Percentiles rank a stretch among this genome's conserved stretches.
These are phyloP conservation scores for Suillus fuscotomentosus DNA, from an alignment of 768 basidiomycete species.

Conservation along the genomic window DNA sequence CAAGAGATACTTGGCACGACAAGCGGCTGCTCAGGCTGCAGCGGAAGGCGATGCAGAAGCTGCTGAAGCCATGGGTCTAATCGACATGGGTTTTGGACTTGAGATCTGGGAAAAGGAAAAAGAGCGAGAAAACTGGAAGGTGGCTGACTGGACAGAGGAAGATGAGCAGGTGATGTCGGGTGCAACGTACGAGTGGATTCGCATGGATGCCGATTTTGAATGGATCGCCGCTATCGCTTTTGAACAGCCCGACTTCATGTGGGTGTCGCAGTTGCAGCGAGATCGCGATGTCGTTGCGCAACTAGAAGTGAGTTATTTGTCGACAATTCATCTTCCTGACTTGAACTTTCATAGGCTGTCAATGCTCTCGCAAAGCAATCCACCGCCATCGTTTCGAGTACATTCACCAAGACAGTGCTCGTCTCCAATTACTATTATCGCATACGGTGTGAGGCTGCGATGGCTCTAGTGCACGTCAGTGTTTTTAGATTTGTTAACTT, in stretches of 20 bases:
- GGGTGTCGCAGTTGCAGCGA: conserved; percentile 93
- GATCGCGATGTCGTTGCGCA: conserved; percentile 98
- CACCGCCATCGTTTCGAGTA: conserved; percentile 84
- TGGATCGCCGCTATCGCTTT: conserved; percentile 95
- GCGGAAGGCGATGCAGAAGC: conserved; percentile 92
- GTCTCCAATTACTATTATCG: conserved; percentile 96
- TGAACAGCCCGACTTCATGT: conserved; percentile 97
- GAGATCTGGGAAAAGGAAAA: conserved; percentile 96
- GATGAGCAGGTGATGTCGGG: conserved; percentile 92
- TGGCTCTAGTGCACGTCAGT: conserved; percentile 78
- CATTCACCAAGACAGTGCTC: conserved; percentile 88
- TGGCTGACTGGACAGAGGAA: conserved; percentile 97
- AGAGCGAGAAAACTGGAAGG: conserved; percentile 92
- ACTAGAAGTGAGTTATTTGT: conserved; percentile 67
- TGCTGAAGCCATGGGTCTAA: conserved; percentile 89
- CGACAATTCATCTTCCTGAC: not conserved
- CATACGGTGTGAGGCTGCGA: conserved; percentile 91
- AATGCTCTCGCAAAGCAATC: conserved; percentile 80
- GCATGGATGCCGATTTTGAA: conserved; percentile 98
- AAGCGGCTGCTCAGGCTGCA: conserved; percentile 90
- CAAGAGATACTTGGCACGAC: conserved; percentile 91
- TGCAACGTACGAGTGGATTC: conserved; percentile 98
- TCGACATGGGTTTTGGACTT: conserved; percentile 91
- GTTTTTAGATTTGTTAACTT: conserved; percentile 10
- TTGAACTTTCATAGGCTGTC: conserved; percentile 69